Evolutionary conservation across 2,329 filamentous ascomycete genomes (phyloP).

Genomic region (Dactylonectria estremocensis): DNA sequence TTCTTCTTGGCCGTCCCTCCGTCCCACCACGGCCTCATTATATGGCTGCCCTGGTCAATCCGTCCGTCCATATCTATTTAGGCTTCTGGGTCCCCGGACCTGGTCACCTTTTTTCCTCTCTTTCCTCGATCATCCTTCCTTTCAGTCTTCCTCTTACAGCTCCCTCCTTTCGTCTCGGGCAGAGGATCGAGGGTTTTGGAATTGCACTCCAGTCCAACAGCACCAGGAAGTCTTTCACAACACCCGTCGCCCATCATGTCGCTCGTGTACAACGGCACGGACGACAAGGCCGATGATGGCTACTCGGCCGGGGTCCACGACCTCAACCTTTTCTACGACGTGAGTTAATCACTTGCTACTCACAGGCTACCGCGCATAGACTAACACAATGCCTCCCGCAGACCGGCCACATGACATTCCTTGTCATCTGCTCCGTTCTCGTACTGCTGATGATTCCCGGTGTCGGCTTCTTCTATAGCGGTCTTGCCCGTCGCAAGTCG

Average conservation of each 20-base stretch:
- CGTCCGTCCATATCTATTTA: slow-evolving; percentile 37
- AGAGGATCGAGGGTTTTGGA: slow-evolving; percentile 29
- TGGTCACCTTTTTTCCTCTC: slow-evolving; percentile 9
- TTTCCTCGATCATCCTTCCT: slow-evolving; percentile 30
- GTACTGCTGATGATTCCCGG: slow-evolving; percentile 95
- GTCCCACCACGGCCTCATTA: slow-evolving; percentile 21
- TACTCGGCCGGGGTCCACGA: slow-evolving; percentile 71
- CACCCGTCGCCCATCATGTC: slow-evolving; percentile 46
- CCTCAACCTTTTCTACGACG: slow-evolving; percentile 89
- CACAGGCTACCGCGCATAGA: not conserved
- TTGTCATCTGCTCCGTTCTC: slow-evolving; percentile 82
- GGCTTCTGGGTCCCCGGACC: slow-evolving; percentile 35
- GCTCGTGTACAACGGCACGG: slow-evolving; percentile 66
- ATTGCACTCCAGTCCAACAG: slow-evolving; percentile 16
- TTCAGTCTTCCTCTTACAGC: slow-evolving; percentile 16
- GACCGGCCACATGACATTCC: slow-evolving; percentile 87
- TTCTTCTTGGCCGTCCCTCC: slow-evolving; percentile 8
- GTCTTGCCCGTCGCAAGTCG: slow-evolving; percentile 89
- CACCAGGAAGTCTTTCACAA: slow-evolving; percentile 24
- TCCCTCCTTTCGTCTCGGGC: slow-evolving; percentile 17
- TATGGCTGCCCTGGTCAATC: slow-evolving; percentile 21
- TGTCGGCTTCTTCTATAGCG: slow-evolving; percentile 95
- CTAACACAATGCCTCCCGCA: slow-evolving; percentile 51
- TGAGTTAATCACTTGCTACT: slow-evolving; percentile 55
- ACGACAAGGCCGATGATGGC: slow-evolving; percentile 65